Conservation (phyloP, 176 grass and related monocot species). For the Cenchrus fungigraminus region DNA sequence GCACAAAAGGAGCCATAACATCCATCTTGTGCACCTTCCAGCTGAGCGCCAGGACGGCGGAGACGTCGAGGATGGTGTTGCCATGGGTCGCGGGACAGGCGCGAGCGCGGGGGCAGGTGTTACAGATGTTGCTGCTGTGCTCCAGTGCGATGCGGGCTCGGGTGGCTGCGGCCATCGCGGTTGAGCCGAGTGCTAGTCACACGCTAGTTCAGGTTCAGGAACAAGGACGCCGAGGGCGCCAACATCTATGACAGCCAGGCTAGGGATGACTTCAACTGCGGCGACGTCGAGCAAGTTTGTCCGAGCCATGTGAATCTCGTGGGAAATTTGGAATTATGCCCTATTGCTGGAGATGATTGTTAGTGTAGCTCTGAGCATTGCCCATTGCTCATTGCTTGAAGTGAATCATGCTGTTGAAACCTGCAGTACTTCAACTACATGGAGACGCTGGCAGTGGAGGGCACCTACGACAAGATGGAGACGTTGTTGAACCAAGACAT, state of each 20-base stretch:
- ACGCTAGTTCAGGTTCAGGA: slow-evolving; percentile 88
- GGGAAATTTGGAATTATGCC: no score
- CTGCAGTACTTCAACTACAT: slow-evolving; percentile 98
- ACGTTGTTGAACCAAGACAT: slow-evolving; percentile 81
- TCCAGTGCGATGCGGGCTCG: slow-evolving; percentile 13
- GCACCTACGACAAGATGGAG: slow-evolving; percentile 99
- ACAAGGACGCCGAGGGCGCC: slow-evolving; percentile 74
- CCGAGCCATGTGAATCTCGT: no score
- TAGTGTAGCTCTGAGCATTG: neutral
- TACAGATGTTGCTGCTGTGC: slow-evolving; percentile 51
- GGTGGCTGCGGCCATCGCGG: slow-evolving; percentile 46
- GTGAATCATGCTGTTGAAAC: neutral
- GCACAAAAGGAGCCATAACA: slow-evolving; percentile 38
- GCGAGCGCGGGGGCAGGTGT: neutral
- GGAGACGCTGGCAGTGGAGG: slow-evolving; percentile 99
- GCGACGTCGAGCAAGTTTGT: slow-evolving; percentile 86
- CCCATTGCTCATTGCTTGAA: neutral
- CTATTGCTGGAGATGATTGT: neutral
- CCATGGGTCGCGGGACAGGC: slow-evolving; percentile 14
- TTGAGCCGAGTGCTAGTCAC: slow-evolving; percentile 54
- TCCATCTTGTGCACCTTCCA: slow-evolving; percentile 70
- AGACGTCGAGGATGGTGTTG: slow-evolving; percentile 19
- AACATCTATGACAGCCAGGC: slow-evolving; percentile 85
- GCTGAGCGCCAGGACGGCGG: slow-evolving; percentile 34
- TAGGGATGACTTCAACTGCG: slow-evolving; percentile 89